Evolutionary conservation across 2,329 filamentous ascomycete species (phyloP).

Genomic region (Trichophyton rubrum): DNA sequence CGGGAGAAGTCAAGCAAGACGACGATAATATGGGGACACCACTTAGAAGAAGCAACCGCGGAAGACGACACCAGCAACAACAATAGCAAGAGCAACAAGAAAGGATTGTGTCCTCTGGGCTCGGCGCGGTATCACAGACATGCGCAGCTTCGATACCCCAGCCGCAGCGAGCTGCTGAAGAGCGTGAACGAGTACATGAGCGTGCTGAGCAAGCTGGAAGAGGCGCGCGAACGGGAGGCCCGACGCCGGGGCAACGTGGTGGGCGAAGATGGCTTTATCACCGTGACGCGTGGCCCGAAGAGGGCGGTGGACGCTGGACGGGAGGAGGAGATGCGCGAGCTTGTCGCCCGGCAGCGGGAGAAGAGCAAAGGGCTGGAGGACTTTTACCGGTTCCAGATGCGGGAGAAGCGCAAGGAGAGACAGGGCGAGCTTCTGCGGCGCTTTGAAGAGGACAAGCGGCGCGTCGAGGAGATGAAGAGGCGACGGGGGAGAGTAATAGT

Average conservation of each 20-base stretch:
- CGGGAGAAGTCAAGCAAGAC: constrained; percentile 44
- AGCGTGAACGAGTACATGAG: constrained; percentile 78
- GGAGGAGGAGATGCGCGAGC: constrained; percentile 53
- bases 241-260: constrained; percentile 61
- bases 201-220: constrained; percentile 50
- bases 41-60: not conserved
- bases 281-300: constrained; percentile 66
- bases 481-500: constrained; percentile 50
- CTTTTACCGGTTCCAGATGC: constrained; percentile 74
- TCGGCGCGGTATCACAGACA: constrained; percentile 46
- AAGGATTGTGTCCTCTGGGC: constrained; percentile 45
- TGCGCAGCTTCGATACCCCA: constrained; percentile 53
- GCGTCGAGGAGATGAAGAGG: constrained; percentile 57
- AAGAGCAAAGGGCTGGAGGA: constrained; percentile 53
- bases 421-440: constrained; percentile 55
- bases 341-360: constrained; percentile 48
- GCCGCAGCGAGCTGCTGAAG: constrained; percentile 52
- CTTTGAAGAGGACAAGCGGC: constrained; percentile 66
- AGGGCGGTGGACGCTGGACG: constrained; percentile 56
- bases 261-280: constrained; percentile 92
- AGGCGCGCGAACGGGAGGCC: no score
- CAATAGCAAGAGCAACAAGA: constrained; percentile 15
- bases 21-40: constrained; percentile 9
- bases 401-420: constrained; percentile 65
- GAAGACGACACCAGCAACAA: not conserved